Percentiles rank a stretch among this genome's conserved stretches.
Conservation (phyloP, 2,329 filamentous ascomycete genomes). For the Onygena corvina region DNA sequence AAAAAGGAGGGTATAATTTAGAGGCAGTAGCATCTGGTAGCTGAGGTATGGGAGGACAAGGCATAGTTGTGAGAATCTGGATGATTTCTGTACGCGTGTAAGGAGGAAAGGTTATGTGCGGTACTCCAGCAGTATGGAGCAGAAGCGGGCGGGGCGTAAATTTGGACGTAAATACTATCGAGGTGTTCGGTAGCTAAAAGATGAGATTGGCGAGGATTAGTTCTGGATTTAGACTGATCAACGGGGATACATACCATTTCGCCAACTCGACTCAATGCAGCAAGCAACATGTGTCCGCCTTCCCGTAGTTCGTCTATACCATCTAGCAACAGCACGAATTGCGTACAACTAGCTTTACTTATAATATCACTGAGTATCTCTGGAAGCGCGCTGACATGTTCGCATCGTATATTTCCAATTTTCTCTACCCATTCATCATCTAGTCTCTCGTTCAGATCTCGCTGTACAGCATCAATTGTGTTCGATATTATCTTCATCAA, state of each 20-base stretch:
- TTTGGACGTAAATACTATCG: constrained; percentile 63
- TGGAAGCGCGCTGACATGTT: constrained; percentile 64
- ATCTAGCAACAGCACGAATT: constrained; percentile 77
- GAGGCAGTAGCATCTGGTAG: constrained; percentile 21
- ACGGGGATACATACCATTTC: constrained; percentile 52
- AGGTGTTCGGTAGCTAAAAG: constrained; percentile 62
- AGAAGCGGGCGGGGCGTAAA: constrained; percentile 53
- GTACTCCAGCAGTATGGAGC: constrained; percentile 56
- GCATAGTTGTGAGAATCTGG: constrained; percentile 55
- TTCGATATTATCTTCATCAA: constrained; percentile 36
- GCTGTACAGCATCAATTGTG: constrained; percentile 26
- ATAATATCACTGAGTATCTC: constrained; percentile 51
- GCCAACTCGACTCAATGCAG: constrained; percentile 67
- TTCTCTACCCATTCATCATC: constrained; percentile 30
- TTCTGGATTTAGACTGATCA: neutral
- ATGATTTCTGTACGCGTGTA: constrained; percentile 74
- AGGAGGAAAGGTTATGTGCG: constrained; percentile 69
- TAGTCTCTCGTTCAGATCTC: neutral
- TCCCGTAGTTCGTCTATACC: constrained; percentile 77
- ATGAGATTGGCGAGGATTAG: neutral
- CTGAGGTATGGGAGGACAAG: constrained; percentile 29
- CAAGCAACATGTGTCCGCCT: constrained; percentile 61
- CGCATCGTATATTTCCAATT: constrained; percentile 52
- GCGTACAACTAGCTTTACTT: constrained; percentile 25
- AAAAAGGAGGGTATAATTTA: constrained; percentile 53